Conservation (phyloP, 2,329 filamentous ascomycete species). For the Geosmithia putterillii region DNA sequence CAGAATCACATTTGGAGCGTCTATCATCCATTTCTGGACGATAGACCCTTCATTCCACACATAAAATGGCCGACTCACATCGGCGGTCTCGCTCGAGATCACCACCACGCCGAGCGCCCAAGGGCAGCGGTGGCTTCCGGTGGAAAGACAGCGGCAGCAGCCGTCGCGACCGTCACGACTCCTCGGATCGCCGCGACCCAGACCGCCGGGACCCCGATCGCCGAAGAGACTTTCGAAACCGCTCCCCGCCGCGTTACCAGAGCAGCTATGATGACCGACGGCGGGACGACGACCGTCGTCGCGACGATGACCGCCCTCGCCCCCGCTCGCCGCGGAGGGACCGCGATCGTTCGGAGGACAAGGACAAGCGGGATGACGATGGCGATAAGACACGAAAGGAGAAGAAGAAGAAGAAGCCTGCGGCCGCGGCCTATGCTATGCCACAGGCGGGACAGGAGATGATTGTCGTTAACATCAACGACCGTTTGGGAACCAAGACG, state of each 20-base stretch:
- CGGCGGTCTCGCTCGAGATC: constrained; percentile 15
- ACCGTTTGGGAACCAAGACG: constrained; percentile 90
- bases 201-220: constrained; percentile 20
- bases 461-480: constrained; percentile 91
- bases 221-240: constrained; percentile 32
- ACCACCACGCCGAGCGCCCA: constrained; percentile 10
- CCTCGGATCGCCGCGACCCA: constrained; percentile 16
- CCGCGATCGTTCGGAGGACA: constrained; percentile 4
- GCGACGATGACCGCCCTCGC: constrained; percentile 13
- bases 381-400: constrained; percentile 14
- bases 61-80: constrained; percentile 12
- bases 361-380: constrained; percentile 1
- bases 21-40: no score
- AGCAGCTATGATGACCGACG: constrained; percentile 10
- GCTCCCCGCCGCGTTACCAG: constrained; percentile 13
- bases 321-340: constrained; percentile 5
- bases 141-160: constrained; percentile 42
- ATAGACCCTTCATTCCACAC: no score
- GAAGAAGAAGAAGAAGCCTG: constrained; percentile 14
- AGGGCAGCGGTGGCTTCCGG: constrained; percentile 34
- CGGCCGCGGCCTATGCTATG: constrained; percentile 13
- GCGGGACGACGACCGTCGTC: constrained; percentile 15
- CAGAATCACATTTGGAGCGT: no score
- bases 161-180: constrained; percentile 13
- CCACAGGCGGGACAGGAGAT: constrained; percentile 52